A percentile compares a stretch with the other conserved stretches of the same genome.
Evolutionary conservation across 129 eudicot species (phyloP).

Genomic region (Chrysanthemum lavandulifolium): DNA sequence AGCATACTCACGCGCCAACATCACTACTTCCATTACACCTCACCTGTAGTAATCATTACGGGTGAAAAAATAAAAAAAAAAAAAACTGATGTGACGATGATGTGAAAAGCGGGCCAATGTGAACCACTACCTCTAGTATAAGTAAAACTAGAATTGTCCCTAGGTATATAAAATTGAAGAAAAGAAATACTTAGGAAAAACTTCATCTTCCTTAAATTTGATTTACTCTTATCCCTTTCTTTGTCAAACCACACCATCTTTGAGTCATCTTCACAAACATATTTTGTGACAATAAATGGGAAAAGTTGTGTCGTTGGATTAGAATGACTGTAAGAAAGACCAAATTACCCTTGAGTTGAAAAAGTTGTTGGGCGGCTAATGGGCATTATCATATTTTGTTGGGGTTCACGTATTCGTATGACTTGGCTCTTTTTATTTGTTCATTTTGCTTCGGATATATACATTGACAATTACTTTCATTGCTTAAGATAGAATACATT

Average conservation of each 20-base stretch:
- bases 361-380: constrained; percentile 38
- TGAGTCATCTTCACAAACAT: constrained; percentile 23
- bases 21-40: too few relatives aligned
- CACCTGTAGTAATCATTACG: too few relatives aligned
- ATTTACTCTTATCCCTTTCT: constrained; percentile 23
- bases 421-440: constrained; percentile 25
- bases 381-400: constrained; percentile 35
- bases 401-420: constrained; percentile 40
- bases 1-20: too few relatives aligned
- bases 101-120: too few relatives aligned
- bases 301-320: constrained; percentile 18
- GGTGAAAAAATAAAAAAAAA: too few relatives aligned
- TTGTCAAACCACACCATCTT: constrained; percentile 34
- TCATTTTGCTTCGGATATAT: constrained; percentile 4
- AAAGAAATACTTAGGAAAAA: too few relatives aligned
- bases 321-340: constrained; percentile 10
- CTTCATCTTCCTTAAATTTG: constrained; percentile 9
- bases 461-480: not conserved
- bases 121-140: too few relatives aligned
- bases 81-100: too few relatives aligned
- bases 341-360: constrained; percentile 30
- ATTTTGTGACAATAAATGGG: not conserved
- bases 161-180: too few relatives aligned
- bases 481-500: too few relatives aligned
- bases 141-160: too few relatives aligned